phyloP scores from a whole-genome alignment of 2,329 filamentous ascomycete genomes.

The Neoascochyta sp. region DNA sequence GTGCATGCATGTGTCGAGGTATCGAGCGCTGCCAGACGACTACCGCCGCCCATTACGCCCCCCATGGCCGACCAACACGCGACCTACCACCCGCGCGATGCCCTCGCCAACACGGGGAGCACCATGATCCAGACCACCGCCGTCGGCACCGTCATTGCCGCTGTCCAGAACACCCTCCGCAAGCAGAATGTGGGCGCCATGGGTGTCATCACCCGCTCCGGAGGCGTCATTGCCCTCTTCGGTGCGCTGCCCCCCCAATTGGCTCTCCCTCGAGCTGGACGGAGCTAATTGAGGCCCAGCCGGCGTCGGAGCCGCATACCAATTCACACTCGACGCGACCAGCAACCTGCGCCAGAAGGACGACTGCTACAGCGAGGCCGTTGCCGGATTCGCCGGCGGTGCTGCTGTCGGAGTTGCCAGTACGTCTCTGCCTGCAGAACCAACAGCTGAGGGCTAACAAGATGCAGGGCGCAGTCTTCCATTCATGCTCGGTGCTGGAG shows the following conservation, averaged over 20 bases:
- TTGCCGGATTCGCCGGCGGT: constrained; percentile 75
- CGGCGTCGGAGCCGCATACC: constrained; percentile 69
- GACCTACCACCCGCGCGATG: constrained; percentile 69
- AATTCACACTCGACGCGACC: constrained; percentile 70
- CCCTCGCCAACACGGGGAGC: constrained; percentile 63
- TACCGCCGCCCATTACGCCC: constrained; percentile 27
- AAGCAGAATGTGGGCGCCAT: constrained; percentile 77
- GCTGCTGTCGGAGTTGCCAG: constrained; percentile 67
- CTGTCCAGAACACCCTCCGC: constrained; percentile 80
- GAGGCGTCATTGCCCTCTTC: constrained; percentile 66
- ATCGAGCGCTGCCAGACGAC: constrained; percentile 18
- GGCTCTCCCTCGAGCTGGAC: not conserved
- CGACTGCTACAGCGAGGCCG: constrained; percentile 68
- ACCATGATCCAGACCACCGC: constrained; percentile 62
- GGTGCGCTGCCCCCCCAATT: constrained; percentile 48
- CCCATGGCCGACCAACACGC: constrained; percentile 35
- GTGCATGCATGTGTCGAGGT: constrained; percentile 6
- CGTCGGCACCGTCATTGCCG: constrained; percentile 68
- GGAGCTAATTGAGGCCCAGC: constrained; percentile 50
- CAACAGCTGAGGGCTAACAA: constrained; percentile 19
- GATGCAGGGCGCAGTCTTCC: constrained; percentile 62
- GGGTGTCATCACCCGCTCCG: constrained; percentile 76
- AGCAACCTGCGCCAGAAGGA: constrained; percentile 85
- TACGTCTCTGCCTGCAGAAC: no score
- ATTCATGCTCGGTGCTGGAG: constrained; percentile 65